Evolutionary conservation across 495 filamentous ascomycete genomes (phyloP).

Genomic region (Penicillium angulare): DNA sequence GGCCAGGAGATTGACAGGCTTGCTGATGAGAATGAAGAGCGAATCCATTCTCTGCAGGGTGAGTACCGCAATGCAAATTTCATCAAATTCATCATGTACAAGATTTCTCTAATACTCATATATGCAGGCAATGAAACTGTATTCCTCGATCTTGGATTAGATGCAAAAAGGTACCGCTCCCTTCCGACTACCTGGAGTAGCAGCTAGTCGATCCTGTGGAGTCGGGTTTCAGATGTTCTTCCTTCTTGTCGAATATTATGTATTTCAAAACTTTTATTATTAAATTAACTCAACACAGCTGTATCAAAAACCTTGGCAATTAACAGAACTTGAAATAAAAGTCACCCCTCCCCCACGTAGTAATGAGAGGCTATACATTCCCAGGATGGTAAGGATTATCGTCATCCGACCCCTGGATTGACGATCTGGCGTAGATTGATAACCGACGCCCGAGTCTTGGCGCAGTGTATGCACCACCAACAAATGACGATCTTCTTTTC

Average conservation of each 20-base stretch:
- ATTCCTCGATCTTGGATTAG: constrained; percentile 51
- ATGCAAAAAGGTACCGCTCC: constrained; percentile 50
- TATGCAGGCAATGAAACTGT: constrained; percentile 49
- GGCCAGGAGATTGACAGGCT: constrained; percentile 57
- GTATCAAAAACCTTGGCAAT: too few species aligned
- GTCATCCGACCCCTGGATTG: not conserved
- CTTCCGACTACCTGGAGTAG: constrained; percentile 50
- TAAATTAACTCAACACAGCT: too few species aligned
- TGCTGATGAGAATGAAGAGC: constrained; percentile 60
- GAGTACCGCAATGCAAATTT: constrained; percentile 15
- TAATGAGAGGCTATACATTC: constrained; percentile 3
- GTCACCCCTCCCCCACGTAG: too few species aligned
- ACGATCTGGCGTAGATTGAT: constrained; percentile 1
- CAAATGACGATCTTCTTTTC: not conserved
- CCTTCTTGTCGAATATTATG: too few species aligned
- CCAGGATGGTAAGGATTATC: constrained; percentile 1
- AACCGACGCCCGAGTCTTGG: constrained; percentile 1
- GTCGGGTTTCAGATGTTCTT: not conserved
- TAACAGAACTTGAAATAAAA: too few species aligned
- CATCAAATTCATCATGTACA: not conserved
- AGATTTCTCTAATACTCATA: not conserved
- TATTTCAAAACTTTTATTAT: too few species aligned
- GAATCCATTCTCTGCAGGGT: constrained; percentile 56
- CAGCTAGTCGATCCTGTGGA: not conserved
- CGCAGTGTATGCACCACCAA: not conserved